Base-by-base conservation (phyloP, 139 green algal genomes). In the Picochlorum sp. region DNA sequence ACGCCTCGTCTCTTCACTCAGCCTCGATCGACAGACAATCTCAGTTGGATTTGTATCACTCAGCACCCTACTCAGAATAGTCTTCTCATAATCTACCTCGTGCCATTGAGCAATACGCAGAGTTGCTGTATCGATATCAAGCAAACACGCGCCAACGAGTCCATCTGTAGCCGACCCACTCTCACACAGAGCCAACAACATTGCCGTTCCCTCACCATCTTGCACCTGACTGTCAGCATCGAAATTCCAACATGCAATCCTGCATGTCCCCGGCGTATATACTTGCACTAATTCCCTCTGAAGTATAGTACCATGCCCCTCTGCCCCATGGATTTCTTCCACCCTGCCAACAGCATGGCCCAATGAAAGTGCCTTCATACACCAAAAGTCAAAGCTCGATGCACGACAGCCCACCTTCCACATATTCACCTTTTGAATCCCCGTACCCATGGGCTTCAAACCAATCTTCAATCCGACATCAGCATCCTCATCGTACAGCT, bases 401-500 rank as follows among this genome's bases (percentile, higher is more conserved):
- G 68, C 71, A 30, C 57, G 74, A 64, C 74, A 86, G 21, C 82
- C 82, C 21, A 77, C 73, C 34, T 82, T 86, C 82, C 82, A 89
- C 81, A 89, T 88, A 76, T 89, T 89, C 6, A 71, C 49, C 1
- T 61, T 47, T 4, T 56, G 61, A 32, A 54, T 37, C 10, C 62
- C 56, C 0, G 41, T 45, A 1, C 81, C 80, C 49, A 68, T 77
- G 7, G 82, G 59, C 47, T 79, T 79, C n/a, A 87, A 65, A 1
- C 81, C 81, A 51, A 86, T 72, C 10, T 73, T 26, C 47, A 84
- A 49, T 1, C 81, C 81, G 47, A 84, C 59, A 67, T 88, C 82
- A 32, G 80, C 80, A 57, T 89, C 82, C 4, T 66, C 21, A 62
- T 89, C 82, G 63, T 85, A 88, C 34, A 89, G 54, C 60, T 89